Evolutionary conservation across 2,329 filamentous ascomycete genomes (phyloP), one percentile per base, ranked within the genome.

Genomic region (Fusarium albosuccineum): DNA sequence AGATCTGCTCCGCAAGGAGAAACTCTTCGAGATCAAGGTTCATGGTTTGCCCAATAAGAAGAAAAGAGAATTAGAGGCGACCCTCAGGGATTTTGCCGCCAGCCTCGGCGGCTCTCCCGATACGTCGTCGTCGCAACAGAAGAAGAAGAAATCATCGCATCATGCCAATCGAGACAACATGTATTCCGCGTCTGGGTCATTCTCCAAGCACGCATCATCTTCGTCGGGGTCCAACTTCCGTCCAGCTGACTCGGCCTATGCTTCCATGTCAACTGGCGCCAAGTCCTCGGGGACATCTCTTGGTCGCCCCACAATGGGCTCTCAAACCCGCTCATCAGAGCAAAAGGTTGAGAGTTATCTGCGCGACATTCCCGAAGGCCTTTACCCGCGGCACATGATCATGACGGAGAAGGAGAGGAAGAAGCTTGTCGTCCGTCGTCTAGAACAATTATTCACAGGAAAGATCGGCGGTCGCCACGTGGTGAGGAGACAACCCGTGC

Each of bases 361-460:
- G 3, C 85, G 89, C 48, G 90, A 93, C 50, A 93, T 94, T 6
- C 91, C 91, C 0, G 85, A 89, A 64, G 89, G 90, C 0, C 74
- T 94, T 0, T 82, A 92, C 37, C 90, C 91, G 0, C 85, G 86
- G 10, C 83, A 86, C 42, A 81, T 84, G 26, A 76, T 81, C 1
- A 87, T 94, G 86, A 89, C 89, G 0, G 92, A 95, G 13, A 89
- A 87, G 67, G 86, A 91, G 6, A 93, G 88, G 80, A 93, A 92
- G 81, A 93, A 90, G 74, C 74, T 94, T 17, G 90, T 95, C 0
- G 93, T 95, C 3, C 86, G 88, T 55, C 86, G 92, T 3, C 77
- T 97, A 6, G 93, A 97, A 73, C 91, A 94, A 66, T 83, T 97
- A 2, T 97, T 96, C 64, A 93, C 92, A 0, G 93, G 93, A 3